Evolutionary conservation across 2,329 filamentous ascomycete species (phyloP), one percentile per base, ranked within the genome.

Genomic region (Xylaria sp.): DNA sequence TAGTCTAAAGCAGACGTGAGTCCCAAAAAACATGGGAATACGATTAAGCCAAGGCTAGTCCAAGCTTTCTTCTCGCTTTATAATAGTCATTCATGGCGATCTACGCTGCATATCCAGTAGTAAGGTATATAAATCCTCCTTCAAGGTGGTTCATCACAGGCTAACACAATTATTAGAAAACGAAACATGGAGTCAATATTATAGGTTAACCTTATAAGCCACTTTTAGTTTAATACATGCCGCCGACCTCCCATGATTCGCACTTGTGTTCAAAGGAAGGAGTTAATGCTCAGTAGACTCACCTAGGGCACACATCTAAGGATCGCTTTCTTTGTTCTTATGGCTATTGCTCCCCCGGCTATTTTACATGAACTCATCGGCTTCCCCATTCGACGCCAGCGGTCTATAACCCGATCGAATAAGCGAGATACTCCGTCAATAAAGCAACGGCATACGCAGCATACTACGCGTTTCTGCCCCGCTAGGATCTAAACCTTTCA

Each of bases 91-190:
- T 21, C 14, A 11, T 24, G 3, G 19, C 9, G 19, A 5, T 7
- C 21, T 21, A 27, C 27, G 8, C 14, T 12, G 9, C 47, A 9
- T 11, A 9, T 50, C 21, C 9, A 61, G 32, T 19, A 12, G 58
- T 39, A 51, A 51, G 58, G 1, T 8, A 19, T 32, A 7, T 9
- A 48, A 12, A 17, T 24, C 2, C 11, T 24, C n/a, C 39, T 19
- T 11, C 3, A 17, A 4, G 21, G 4, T 36, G 21, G 14, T 27
- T 17, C 27, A 36, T 27, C 7, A 14, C 14, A 50, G 24, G 9
- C 61, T 61, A 45, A 68, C 24, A 4, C 21, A 17, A 21, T 3
- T 6, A 30, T 34, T 32, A 36, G 27, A 53, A 55, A 27, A 48
- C 14, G 14, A 2, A 27, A 14, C 36, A 9, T 6, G 17, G 48